A percentile compares a stretch with the other conserved stretches of the same genome.
Evolutionary conservation across 805 yeast genomes (phyloP).

Genomic region (Metschnikowia borealis): DNA sequence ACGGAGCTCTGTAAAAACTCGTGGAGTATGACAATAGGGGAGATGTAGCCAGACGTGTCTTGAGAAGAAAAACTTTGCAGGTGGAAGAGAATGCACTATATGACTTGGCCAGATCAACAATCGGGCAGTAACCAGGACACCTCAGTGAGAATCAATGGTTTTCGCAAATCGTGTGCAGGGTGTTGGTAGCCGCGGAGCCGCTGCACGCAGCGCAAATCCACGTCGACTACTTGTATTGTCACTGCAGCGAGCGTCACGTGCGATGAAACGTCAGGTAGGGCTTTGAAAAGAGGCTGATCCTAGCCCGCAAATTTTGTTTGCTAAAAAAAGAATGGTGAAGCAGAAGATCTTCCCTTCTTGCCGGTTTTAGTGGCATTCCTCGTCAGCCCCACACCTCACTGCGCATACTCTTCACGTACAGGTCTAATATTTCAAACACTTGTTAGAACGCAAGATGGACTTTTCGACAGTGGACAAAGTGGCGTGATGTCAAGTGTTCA

Average conservation of each 20-base stretch:
- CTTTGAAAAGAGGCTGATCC: neutral
- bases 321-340: too few species aligned
- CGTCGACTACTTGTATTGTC: neutral
- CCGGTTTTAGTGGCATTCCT: neutral
- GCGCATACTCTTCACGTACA: neutral
- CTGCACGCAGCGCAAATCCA: neutral
- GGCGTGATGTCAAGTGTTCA: too few species aligned
- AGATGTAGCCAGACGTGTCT: neutral
- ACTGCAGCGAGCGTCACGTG: neutral
- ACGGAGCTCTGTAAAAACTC: neutral
- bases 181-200: slow-evolving; percentile 4
- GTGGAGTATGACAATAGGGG: neutral
- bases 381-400: neutral
- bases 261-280: neutral
- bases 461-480: too few species aligned
- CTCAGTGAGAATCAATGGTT: slow-evolving; percentile 5
- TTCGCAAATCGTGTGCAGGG: slow-evolving; percentile 6
- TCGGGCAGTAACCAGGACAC: slow-evolving; percentile 1
- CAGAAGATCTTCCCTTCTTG: neutral
- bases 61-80: neutral
- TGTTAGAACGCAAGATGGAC: too few species aligned
- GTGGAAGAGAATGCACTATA: neutral
- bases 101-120: neutral
- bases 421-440: neutral
- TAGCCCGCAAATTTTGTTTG: neutral